Evolutionary conservation across 331 rosid genomes (phyloP).

Genomic region (Stylosanthes scabra): DNA sequence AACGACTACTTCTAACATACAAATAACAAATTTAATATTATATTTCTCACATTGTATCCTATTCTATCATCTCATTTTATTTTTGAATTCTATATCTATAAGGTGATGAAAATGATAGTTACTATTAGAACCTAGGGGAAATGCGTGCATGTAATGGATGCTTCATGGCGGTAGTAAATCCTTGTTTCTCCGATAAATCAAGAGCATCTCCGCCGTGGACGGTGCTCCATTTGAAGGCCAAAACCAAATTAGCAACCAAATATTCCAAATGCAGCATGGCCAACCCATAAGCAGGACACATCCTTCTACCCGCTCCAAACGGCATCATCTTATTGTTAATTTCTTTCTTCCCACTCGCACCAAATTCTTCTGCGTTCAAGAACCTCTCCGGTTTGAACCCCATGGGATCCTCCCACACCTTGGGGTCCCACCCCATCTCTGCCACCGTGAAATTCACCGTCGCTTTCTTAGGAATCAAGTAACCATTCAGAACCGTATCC

Average conservation of each 20-base stretch:
- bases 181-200: constrained; percentile 25
- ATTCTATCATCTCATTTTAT: too few species aligned
- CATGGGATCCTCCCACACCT: constrained; percentile 34
- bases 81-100: too few species aligned
- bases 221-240: constrained; percentile 32
- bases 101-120: too few species aligned
- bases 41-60: too few species aligned
- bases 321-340: constrained; percentile 26
- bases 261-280: constrained; percentile 32
- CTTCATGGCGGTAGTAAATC: constrained; percentile 26
- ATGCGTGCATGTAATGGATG: constrained; percentile 8
- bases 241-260: constrained; percentile 36
- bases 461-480: constrained; percentile 14
- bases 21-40: too few species aligned
- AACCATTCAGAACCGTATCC: constrained; percentile 27
- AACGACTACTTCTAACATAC: too few species aligned
- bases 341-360: background rate
- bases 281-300: constrained; percentile 13
- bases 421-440: constrained; percentile 21
- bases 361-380: too few species aligned
- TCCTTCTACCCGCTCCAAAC: constrained; percentile 30
- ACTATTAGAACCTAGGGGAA: background rate
- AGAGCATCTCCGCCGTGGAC: background rate
- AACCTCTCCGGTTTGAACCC: constrained; percentile 28
- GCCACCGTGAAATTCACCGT: constrained; percentile 22